Base-by-base conservation (phyloP, 2,329 filamentous ascomycete species). In the Monilinia fructicola region DNA sequence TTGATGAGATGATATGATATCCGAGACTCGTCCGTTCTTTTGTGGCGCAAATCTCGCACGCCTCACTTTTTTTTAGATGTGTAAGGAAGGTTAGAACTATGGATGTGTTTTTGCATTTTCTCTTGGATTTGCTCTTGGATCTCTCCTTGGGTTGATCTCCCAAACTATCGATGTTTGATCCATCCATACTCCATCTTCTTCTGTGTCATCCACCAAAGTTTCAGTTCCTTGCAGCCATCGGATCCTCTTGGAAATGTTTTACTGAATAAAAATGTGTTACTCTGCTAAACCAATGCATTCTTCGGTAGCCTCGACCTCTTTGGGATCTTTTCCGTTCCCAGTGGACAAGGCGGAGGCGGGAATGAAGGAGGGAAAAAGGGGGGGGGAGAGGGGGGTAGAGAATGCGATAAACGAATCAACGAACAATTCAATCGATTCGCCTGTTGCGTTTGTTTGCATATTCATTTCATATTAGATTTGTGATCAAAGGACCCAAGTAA, bases 91-190 rank as follows among this genome's bases (percentile, higher is more conserved):
- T n/a, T n/a, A n/a, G n/a, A n/a, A n/a, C n/a, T 4, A 18, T 58
- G 3, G 35, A 9, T 35, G 31, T 12, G 2, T 40, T 23, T 2
- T n/a, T 14, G 12, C 4, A 40, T 42, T 12, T 42, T 14, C 35
- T 21, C 18, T 53, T 31, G 31, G 31, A 2, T 31, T 31, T 35
- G 5, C 31, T 35, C 31, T 35, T 35, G 31, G 31, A 35, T 35
- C 35, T n/a, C 21, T 54, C 26, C 38, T 28, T 12, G 16, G 6
- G 28, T 42, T 42, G 61, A 64, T 64, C 61, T 64, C 42, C 62
- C 12, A 64, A 58, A 58, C 53, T 64, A 64, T 64, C 53, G 53
- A 64, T 55, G 52, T 64, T 64, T 64, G 62, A 56, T 56, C 62
- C 28, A 56, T 56, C 62, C 28, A 64, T 64, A 56, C 14, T 48